Evolutionary conservation across 2,329 filamentous ascomycete genomes (phyloP), one percentile per base, ranked within the genome.

Genomic region (Aspergillus felis): DNA sequence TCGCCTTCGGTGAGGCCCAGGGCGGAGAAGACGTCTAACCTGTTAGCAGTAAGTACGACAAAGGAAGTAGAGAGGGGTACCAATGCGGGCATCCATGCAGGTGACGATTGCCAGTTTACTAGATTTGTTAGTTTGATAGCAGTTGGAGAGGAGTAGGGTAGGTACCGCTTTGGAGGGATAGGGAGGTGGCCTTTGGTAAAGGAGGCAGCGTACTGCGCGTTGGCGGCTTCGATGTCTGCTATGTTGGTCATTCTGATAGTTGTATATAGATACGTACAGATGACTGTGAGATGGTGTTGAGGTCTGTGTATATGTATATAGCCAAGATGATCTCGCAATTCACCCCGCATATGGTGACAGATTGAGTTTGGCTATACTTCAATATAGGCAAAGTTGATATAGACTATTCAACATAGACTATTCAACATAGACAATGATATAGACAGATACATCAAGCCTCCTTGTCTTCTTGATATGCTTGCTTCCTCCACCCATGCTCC

Each of bases 51-150:
- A 22, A 22, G 2, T 22, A 22, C 22, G 22, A 22, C 22, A 22
- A 22, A 22, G 1, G 22, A 22, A 22, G 22, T 1, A 22, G 22
- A 22, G 22, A 22, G 22, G 25, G 28, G 28, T 29, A 70, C 69
- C 68, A 3, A 71, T 61, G 10, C 90, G 85, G 4, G 90, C 88
- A 68, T 94, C 90, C 89, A 94, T 94, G 74, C 90, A 94, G 0
- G 89, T 90, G 48, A 93, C 81, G 82, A 66, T 61, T n/a, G 66
- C 59, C 12, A 64, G 59, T 29, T 64, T 65, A 27, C 63, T 68
- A 48, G n/a, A 25, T 38, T 38, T 44, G 14, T 25, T 14, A 50
- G 27, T 24, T 32, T 42, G 35, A 28, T 17, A 22, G n/a, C 28
- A 29, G 41, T 22, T 20, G 53, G 32, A 22, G 14, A 55, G 54